Conservation (phyloP, 2,329 filamentous ascomycete species). For the Delphinella strobiligena region DNA sequence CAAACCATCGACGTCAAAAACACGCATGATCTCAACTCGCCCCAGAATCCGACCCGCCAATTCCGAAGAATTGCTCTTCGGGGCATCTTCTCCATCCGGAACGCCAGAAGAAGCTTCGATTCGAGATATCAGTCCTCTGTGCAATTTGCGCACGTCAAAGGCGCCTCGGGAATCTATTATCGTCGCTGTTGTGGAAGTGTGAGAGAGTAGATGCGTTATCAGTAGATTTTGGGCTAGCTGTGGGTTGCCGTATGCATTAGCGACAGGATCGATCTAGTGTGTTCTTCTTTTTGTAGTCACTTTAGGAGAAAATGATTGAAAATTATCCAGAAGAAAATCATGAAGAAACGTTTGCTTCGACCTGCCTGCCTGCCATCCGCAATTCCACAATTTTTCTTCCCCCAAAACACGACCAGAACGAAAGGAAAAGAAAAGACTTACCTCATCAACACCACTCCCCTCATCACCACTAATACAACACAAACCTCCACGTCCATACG, state of each 20-base stretch:
- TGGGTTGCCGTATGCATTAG: no score
- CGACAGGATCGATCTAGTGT: no score
- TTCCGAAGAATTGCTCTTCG: not conserved
- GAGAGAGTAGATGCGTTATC: slow-evolving; percentile 25
- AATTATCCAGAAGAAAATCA: no score
- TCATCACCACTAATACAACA: slow-evolving; percentile 24
- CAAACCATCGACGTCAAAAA: slow-evolving; percentile 38
- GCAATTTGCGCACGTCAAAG: slow-evolving; percentile 31
- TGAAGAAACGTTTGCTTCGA: no score
- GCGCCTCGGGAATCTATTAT: slow-evolving; percentile 35
- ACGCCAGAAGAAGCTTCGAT: not conserved
- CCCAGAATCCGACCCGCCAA: slow-evolving; percentile 25
- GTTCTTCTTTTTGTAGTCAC: no score
- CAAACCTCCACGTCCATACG: slow-evolving; percentile 20
- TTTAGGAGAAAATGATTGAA: no score
- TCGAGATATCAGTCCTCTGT: slow-evolving; percentile 12
- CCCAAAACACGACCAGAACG: not conserved
- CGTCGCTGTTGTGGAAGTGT: slow-evolving; percentile 20
- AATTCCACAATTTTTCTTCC: no score
- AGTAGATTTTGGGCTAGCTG: slow-evolving; percentile 26
- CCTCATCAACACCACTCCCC: slow-evolving; percentile 14
- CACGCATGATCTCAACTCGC: slow-evolving; percentile 35
- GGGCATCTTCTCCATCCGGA: not conserved
- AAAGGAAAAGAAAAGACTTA: not conserved
- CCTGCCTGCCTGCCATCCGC: no score